Evolutionary conservation across 768 basidiomycete genomes (phyloP), one percentile per base, ranked within the genome.

Genomic region (Panellus pusillus): DNA sequence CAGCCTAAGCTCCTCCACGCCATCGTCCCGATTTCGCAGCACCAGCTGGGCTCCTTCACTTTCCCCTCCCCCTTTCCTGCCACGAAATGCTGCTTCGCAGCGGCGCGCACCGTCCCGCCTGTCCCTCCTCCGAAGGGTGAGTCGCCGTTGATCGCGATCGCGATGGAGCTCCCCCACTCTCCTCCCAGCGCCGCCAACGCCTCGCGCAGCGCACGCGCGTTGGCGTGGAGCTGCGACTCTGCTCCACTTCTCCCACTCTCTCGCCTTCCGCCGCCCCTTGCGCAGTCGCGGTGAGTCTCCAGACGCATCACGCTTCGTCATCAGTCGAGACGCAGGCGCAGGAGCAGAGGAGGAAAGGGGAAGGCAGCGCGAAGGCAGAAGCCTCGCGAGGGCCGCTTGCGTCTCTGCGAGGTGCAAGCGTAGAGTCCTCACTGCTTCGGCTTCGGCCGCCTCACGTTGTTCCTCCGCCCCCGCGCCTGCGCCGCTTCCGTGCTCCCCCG

Each of bases 131-230:
- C 24, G 24, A 24, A 24, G 24, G 24, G 15, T 14, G 45, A 18
- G 29, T 15, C 28, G 27, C 24, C 36, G 13, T 3, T n/a, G 20
- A 31, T 31, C 40, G 18, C 13, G 35, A 29, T 9, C 47, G 18
- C 48, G 41, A 32, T 54, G 49, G 18, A 51, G 17, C 19, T 8
- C 41, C 9, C 35, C 37, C 12, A 40, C 58, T 55, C 50, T 28
- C 29, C 41, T n/a, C 58, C 32, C 27, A 59, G 46, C 20, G 24
- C 36, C 6, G 36, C 29, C 43, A 59, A 45, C 37, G 35, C 45
- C 5, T 14, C 46, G 9, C 49, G 35, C 3, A 59, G 46, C 1
- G 29, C 15, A 9, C n/a, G 48, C 7, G 57, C 18, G n/a, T 47
- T 54, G 9, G 31, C 27, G 32, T 36, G 19, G 20, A 58, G 43